Conservation (phyloP, 208 protist genomes). For the Leishmania arabica region DNA sequence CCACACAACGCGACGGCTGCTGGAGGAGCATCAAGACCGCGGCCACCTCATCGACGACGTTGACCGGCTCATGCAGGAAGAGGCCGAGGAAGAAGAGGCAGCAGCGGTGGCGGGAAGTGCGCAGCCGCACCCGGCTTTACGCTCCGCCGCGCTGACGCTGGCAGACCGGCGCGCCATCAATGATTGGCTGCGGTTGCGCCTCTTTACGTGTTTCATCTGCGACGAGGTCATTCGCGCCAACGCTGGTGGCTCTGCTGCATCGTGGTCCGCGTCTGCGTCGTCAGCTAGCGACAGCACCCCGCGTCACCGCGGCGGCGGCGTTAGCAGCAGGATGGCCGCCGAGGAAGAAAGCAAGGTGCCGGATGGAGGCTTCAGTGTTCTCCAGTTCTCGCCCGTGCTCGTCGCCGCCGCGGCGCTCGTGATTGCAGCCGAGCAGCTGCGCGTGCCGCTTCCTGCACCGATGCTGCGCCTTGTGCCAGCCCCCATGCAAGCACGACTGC, state of each 20-base stretch:
- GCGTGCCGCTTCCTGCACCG: slow-evolving; percentile 42
- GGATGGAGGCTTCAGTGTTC: slow-evolving; percentile 15
- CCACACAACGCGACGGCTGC: slow-evolving; percentile 25
- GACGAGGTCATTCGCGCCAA: slow-evolving; percentile 45
- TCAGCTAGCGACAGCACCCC: slow-evolving; percentile 7
- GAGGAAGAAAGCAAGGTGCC: neutral
- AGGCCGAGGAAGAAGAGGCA: slow-evolving; percentile 22
- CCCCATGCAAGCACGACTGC: slow-evolving; percentile 22
- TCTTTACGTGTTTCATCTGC: slow-evolving; percentile 41
- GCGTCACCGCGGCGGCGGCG: neutral
- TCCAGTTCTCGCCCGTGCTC: slow-evolving; percentile 32
- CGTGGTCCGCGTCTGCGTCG: slow-evolving; percentile 3
- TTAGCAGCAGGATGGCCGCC: neutral
- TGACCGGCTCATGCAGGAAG: slow-evolving; percentile 18
- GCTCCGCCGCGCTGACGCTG: neutral
- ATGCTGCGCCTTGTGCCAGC: slow-evolving; percentile 39
- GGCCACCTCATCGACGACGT: slow-evolving; percentile 26
- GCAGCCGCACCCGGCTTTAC: neutral
- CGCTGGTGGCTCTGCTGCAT: neutral
- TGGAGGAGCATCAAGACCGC: slow-evolving; percentile 33
- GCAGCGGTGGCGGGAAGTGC: slow-evolving; percentile 7
- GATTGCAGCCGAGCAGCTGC: slow-evolving; percentile 42
- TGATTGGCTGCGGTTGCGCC: slow-evolving; percentile 35
- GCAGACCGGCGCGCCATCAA: slow-evolving; percentile 21
- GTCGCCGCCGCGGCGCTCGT: slow-evolving; percentile 50